phyloP scores from a whole-genome alignment of 2,329 filamentous ascomycete species.

The Fusarium brachygibbosum region DNA sequence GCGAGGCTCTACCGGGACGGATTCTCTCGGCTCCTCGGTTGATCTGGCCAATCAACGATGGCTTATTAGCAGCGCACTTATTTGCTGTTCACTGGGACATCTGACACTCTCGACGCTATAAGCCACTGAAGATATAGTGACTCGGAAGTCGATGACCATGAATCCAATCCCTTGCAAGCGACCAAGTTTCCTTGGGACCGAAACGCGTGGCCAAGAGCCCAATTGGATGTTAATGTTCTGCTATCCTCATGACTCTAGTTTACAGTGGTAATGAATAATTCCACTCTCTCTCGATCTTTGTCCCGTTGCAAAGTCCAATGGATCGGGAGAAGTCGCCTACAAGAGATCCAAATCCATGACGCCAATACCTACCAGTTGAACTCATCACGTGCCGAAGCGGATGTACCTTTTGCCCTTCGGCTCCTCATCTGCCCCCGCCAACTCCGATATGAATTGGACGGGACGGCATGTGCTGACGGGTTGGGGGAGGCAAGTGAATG shows the following conservation, averaged over 20 bases:
- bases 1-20: conserved; percentile 49
- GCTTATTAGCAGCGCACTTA: conserved; percentile 48
- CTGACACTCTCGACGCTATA: conserved; percentile 20
- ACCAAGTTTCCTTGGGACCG: conserved; percentile 14
- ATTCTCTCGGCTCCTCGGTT: conserved; percentile 55
- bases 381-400: conserved; percentile 47
- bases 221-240: conserved; percentile 26
- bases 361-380: conserved; percentile 20
- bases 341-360: conserved; percentile 40
- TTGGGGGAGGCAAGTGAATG: background rate
- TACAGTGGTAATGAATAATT: background rate
- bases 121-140: conserved; percentile 37
- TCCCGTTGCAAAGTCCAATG: conserved; percentile 9
- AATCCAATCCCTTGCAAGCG: background rate
- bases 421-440: conserved; percentile 33
- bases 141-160: conserved; percentile 28
- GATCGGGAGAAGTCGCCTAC: conserved; percentile 40
- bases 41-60: conserved; percentile 52
- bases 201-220: conserved; percentile 1
- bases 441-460: conserved; percentile 31
- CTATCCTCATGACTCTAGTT: background rate
- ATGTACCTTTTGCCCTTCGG: conserved; percentile 42
- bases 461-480: conserved; percentile 42
- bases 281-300: conserved; percentile 14
- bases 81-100: conserved; percentile 22